These are phyloP conservation scores for Chenopodium suecicum DNA, from an alignment of 148 eudicot species.

Conservation along the genomic window DNA sequence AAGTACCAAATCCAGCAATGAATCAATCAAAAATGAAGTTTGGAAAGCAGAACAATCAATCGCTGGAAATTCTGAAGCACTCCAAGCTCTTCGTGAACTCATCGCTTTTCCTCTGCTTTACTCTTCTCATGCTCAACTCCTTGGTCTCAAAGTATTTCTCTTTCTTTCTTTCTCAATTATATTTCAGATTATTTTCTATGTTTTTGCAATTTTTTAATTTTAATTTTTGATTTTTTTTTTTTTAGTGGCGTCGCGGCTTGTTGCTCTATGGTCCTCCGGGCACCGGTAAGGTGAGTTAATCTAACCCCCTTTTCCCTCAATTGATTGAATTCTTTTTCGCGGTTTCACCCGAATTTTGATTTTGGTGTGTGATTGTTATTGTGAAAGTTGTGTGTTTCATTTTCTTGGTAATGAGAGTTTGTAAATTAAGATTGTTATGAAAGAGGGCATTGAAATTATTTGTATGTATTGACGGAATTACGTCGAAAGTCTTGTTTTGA, in stretches of 20 bases:
- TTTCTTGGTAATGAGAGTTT: background rate
- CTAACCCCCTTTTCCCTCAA: background rate
- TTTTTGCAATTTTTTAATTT: background rate
- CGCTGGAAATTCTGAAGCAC: slow-evolving; percentile 75
- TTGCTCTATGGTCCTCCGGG: slow-evolving; percentile 95
- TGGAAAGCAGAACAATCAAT: slow-evolving; percentile 82
- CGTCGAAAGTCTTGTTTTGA: background rate
- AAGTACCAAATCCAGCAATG: slow-evolving; percentile 14
- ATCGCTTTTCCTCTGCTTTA: slow-evolving; percentile 60
- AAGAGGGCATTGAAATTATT: background rate
- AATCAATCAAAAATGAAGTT: background rate
- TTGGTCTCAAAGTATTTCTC: slow-evolving; percentile 62
- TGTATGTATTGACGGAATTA: background rate
- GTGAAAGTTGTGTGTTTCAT: background rate
- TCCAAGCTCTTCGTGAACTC: slow-evolving; percentile 79
- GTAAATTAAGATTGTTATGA: background rate
- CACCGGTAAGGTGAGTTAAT: slow-evolving; percentile 75
- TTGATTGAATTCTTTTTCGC: background rate
- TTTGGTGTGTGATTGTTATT: background rate
- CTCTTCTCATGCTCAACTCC: slow-evolving; percentile 49
- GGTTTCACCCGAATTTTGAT: too few species aligned
- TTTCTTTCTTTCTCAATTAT: background rate
- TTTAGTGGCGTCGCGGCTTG: slow-evolving; percentile 88
- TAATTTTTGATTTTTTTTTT: background rate
- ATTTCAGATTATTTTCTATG: background rate